Conservation (phyloP, 495 filamentous ascomycete genomes). For the Talaromyces thailandensis region DNA sequence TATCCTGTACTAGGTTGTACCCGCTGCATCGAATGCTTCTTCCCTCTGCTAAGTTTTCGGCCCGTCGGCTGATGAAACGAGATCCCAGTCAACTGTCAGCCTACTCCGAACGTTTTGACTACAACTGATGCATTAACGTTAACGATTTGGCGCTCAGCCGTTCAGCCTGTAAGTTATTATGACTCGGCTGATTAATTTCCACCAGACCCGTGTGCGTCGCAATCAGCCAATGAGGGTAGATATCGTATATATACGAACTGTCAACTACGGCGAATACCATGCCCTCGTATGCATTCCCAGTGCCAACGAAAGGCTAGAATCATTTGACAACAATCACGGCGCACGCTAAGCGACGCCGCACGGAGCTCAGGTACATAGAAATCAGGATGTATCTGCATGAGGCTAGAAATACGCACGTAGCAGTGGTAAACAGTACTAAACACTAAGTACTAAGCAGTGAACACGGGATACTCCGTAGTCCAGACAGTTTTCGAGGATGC, state of each 20-base stretch:
- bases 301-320: background rate
- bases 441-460: too few relatives aligned
- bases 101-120: background rate
- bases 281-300: background rate
- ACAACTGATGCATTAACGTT: too few relatives aligned
- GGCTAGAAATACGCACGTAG: background rate
- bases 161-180: background rate
- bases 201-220: background rate
- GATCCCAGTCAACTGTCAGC: background rate
- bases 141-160: background rate
- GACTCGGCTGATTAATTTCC: background rate
- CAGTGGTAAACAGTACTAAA: background rate
- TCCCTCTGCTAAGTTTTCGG: background rate
- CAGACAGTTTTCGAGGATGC: background rate
- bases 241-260: background rate
- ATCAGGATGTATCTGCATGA: background rate
- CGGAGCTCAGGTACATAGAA: background rate
- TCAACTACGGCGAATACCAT: background rate
- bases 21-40: background rate
- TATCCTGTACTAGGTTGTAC: background rate
- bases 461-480: background rate
- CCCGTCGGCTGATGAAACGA: background rate
- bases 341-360: background rate
- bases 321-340: background rate
- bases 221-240: background rate